These are phyloP conservation scores for Sanguinoderma infundibulare DNA, from an alignment of 1,284 basidiomycete genomes.

Conservation along the genomic window DNA sequence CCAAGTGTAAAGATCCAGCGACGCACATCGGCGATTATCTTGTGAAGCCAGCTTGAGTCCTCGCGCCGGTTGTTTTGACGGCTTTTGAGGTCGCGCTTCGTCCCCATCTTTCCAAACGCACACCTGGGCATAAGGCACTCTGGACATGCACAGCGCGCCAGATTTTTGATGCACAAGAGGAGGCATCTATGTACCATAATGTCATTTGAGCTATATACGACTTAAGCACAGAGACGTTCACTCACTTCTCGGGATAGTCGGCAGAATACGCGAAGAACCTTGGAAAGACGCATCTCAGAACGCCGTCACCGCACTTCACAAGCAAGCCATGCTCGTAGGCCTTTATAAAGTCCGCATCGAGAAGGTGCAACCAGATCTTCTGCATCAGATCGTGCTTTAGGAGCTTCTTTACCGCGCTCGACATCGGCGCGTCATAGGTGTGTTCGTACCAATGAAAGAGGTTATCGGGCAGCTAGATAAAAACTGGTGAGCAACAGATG, in stretches of 20 bases:
- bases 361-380: constrained; percentile 26
- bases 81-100: neutral
- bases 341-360: constrained; percentile 32
- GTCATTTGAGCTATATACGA: neutral
- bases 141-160: constrained; percentile 20
- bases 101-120: constrained; percentile 7
- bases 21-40: constrained; percentile 8
- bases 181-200: constrained; percentile 8
- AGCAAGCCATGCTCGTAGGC: constrained; percentile 34
- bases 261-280: constrained; percentile 28
- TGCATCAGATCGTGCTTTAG: constrained; percentile 34
- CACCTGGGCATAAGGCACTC: constrained; percentile 7
- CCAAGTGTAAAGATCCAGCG: constrained; percentile 22
- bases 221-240: neutral
- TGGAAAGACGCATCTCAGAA: constrained; percentile 23
- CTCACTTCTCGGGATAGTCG: constrained; percentile 39
- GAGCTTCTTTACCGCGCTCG: constrained; percentile 16
- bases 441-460: neutral
- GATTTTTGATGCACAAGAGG: constrained; percentile 16
- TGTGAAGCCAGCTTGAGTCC: constrained; percentile 2
- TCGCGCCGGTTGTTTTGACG: constrained; percentile 3
- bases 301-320: constrained; percentile 26
- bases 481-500: neutral
- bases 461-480: constrained; percentile 1
- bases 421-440: neutral